Evolutionary conservation across 352 stramenopile genomes (phyloP).

Genomic region (Phytophthora tentaculata): DNA sequence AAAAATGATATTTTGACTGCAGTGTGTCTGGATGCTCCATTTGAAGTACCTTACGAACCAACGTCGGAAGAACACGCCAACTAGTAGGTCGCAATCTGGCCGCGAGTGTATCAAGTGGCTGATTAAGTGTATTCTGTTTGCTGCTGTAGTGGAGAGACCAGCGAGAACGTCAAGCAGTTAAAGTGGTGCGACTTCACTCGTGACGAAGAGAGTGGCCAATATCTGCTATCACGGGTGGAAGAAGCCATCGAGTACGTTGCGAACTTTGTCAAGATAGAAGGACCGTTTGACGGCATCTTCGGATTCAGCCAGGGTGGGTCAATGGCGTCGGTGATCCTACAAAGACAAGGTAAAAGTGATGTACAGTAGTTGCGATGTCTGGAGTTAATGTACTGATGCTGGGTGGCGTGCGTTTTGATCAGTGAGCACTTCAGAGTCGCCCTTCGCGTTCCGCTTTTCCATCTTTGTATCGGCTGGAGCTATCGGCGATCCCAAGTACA

Average conservation of each 20-base stretch:
- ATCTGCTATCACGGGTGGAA: conserved; percentile 54
- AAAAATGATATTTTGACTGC: too few species aligned
- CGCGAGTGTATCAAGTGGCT: neutral
- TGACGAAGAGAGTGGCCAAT: conserved; percentile 49
- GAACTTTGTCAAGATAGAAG: conserved; percentile 64
- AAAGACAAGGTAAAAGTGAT: conserved; percentile 57
- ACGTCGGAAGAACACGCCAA: conserved; percentile 57
- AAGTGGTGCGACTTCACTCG: conserved; percentile 79
- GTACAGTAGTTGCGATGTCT: too few species aligned
- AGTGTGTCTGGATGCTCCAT: conserved; percentile 83
- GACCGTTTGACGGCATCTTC: conserved; percentile 87
- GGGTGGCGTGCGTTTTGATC: too few species aligned
- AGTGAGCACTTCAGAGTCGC: conserved; percentile 47
- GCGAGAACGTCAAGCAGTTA: conserved; percentile 62
- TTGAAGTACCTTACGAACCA: conserved; percentile 74
- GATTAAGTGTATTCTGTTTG: conserved; percentile 1
- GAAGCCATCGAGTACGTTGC: conserved; percentile 76
- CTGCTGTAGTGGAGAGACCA: conserved; percentile 29
- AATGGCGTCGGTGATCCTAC: conserved; percentile 70
- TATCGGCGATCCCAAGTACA: conserved; percentile 51
- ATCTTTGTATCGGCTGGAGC: conserved; percentile 75
- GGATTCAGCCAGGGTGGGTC: conserved; percentile 87
- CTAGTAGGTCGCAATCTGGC: conserved; percentile 28
- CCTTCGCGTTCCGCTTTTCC: conserved; percentile 72
- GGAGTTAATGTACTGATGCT: too few species aligned